Conservation (phyloP, 192 early-diverging fungal genomes). For the Oehlia diaphana region DNA sequence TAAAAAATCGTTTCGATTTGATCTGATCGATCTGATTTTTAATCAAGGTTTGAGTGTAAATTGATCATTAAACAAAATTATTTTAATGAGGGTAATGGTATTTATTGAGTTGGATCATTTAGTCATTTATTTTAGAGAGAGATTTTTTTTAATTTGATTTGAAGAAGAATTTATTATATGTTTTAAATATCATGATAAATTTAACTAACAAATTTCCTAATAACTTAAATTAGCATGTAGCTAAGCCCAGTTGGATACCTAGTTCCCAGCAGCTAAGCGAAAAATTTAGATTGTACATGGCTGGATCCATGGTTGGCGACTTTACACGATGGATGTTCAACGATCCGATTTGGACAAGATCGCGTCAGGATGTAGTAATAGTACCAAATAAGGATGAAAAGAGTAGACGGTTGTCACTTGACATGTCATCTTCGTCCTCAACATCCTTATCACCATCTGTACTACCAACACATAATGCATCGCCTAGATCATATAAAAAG, state of each 20-base stretch:
- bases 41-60: no score
- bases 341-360: background rate
- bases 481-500: slow-evolving; percentile 20
- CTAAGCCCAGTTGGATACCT: slow-evolving; percentile 9
- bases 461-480: slow-evolving; percentile 1
- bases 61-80: no score
- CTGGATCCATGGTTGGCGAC: slow-evolving; percentile 29
- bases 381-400: slow-evolving; percentile 22
- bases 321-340: slow-evolving; percentile 13
- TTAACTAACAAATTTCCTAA: background rate
- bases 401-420: slow-evolving; percentile 18
- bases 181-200: background rate
- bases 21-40: no score
- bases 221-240: slow-evolving; percentile 12
- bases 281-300: slow-evolving; percentile 33
- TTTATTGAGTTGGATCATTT: background rate
- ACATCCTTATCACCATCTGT: slow-evolving; percentile 20
- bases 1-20: no score
- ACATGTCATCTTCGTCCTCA: slow-evolving; percentile 23
- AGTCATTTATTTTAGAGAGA: background rate
- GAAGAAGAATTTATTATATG: no score
- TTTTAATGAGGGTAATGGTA: background rate
- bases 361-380: background rate
- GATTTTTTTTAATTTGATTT: background rate
- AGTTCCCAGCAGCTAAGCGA: slow-evolving; percentile 25